phyloP scores from a whole-genome alignment of 179 eudicot genomes.

The Gypsophila paniculata region DNA sequence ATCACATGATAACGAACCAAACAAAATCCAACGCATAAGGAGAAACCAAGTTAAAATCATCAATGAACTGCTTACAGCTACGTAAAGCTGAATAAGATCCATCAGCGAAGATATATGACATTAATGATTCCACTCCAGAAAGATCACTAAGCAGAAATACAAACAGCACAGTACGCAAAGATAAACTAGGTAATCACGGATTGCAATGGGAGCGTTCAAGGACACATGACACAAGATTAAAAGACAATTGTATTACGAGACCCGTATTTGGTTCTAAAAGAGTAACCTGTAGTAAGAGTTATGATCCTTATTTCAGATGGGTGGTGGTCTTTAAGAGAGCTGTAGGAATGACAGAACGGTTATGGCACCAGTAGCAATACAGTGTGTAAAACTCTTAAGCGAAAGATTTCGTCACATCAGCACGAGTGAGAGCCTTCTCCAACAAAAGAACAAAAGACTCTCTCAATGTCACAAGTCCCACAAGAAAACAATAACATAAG shows the following conservation, averaged over 20 bases:
- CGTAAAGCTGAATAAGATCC: not conserved
- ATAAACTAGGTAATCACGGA: not conserved
- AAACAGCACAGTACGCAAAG: not conserved
- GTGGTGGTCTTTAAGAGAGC: not conserved
- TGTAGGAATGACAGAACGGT: not conserved
- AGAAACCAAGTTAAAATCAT: not conserved
- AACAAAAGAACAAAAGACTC: not conserved
- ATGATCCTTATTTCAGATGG: not conserved
- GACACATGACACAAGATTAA: not conserved
- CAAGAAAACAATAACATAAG: no score
- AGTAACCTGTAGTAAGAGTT: not conserved
- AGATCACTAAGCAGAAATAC: not conserved
- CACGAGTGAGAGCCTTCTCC: not conserved
- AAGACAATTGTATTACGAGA: not conserved
- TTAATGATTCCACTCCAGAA: not conserved
- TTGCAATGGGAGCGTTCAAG: not conserved
- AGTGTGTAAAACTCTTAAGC: not conserved
- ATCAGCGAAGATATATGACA: not conserved
- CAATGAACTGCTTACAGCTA: constrained; percentile 3
- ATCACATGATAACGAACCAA: not conserved
- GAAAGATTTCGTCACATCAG: not conserved
- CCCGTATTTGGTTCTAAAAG: not conserved
- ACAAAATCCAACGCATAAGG: not conserved
- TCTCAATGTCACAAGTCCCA: not conserved
- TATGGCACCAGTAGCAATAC: not conserved